These are phyloP conservation scores for Fraxinus angustifolia DNA, from an alignment of 305 asterid genomes.

Conservation along the genomic window DNA sequence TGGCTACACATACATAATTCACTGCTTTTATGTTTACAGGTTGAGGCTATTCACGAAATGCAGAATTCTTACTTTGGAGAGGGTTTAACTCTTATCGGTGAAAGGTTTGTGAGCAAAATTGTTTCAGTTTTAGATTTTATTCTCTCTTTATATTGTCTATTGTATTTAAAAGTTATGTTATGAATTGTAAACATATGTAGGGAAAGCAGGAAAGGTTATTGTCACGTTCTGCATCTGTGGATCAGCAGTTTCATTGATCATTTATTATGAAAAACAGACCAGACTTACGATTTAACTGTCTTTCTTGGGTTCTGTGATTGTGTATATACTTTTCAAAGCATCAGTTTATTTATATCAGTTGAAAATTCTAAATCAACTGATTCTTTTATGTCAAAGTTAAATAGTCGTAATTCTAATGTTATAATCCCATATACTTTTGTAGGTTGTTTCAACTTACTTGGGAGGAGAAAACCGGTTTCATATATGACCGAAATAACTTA, in stretches of 20 bases:
- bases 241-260: not conserved
- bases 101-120: slow-evolving; percentile 40
- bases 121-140: not conserved
- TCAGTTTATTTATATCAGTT: not conserved
- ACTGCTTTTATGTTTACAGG: slow-evolving; percentile 35
- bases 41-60: slow-evolving; percentile 50
- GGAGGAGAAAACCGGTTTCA: slow-evolving; percentile 76
- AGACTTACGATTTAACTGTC: not conserved
- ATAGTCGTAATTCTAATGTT: slow-evolving; percentile 23
- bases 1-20: slow-evolving; percentile 15
- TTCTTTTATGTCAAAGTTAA: slow-evolving; percentile 2
- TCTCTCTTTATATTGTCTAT: not conserved
- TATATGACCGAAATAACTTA: slow-evolving; percentile 62
- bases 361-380: slow-evolving; percentile 3
- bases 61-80: slow-evolving; percentile 56
- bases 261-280: not conserved
- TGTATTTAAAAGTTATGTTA: not conserved
- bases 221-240: slow-evolving; percentile 5
- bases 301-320: not conserved
- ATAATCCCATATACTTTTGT: slow-evolving; percentile 40
- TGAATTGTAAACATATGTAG: not conserved
- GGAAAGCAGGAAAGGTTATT: slow-evolving; percentile 4
- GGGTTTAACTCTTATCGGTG: slow-evolving; percentile 70
- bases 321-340: not conserved
- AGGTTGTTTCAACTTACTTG: slow-evolving; percentile 90